Percentiles rank a stretch among this genome's conserved stretches.
phyloP scores from a whole-genome alignment of 169 alveolate genomes.

The Cryptosporidium felis region DNA sequence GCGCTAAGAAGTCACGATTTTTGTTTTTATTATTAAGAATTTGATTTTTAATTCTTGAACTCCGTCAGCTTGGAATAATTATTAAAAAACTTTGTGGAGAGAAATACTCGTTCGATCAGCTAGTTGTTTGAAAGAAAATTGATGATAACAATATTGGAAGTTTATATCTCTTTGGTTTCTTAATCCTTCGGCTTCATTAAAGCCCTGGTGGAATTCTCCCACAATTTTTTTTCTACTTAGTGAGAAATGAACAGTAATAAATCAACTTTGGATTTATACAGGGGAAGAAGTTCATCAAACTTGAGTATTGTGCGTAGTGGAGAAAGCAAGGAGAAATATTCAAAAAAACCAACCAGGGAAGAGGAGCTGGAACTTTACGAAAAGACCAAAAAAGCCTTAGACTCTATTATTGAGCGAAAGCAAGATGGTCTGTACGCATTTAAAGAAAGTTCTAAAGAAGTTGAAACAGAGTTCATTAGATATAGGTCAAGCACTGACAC shows the following conservation, averaged over 20 bases:
- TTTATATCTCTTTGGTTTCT: neutral
- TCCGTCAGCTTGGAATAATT: no score
- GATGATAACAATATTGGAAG: neutral
- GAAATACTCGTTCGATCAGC: no score
- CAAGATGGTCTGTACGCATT: conserved; percentile 25
- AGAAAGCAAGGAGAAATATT: neutral
- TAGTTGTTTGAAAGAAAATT: no score
- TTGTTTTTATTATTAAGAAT: no score
- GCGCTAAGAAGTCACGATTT: no score
- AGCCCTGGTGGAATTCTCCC: neutral
- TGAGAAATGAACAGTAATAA: neutral
- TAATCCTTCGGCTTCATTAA: neutral
- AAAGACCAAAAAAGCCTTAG: conserved; percentile 81
- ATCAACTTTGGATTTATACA: neutral
- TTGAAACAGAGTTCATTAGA: conserved; percentile 80
- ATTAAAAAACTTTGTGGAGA: no score
- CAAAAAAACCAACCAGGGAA: conserved; percentile 81
- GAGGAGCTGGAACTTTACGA: conserved; percentile 77
- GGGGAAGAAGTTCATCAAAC: neutral
- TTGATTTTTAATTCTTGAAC: no score
- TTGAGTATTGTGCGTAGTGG: neutral
- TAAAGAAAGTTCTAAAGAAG: conserved; percentile 25
- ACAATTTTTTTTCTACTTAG: neutral
- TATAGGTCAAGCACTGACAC: conserved; percentile 84
- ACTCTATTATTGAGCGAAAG: conserved; percentile 75